These are phyloP conservation scores for Mucor indicus DNA, from an alignment of 371 early-diverging fungal genomes.

Conservation along the genomic window DNA sequence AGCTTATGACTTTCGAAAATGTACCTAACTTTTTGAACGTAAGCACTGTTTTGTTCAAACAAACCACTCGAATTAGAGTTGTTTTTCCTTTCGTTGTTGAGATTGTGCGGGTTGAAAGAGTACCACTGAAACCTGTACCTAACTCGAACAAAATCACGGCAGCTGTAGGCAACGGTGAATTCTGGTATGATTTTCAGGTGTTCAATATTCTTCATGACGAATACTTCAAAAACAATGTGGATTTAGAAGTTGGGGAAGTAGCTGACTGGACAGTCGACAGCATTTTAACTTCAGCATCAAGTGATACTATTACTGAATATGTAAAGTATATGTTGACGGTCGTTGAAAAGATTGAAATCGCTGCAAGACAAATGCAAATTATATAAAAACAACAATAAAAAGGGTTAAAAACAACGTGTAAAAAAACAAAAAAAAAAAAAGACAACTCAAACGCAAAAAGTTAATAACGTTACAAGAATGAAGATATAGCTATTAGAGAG, in stretches of 20 bases:
- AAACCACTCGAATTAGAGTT: constrained; percentile 22
- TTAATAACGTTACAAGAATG: no score
- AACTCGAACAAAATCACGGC: constrained; percentile 21
- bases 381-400: no score
- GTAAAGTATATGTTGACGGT: no score
- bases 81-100: constrained; percentile 38
- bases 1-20: constrained; percentile 39
- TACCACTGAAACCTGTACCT: constrained; percentile 19
- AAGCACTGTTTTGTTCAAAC: constrained; percentile 24
- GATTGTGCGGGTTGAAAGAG: constrained; percentile 33
- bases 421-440: no score
- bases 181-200: constrained; percentile 41
- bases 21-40: constrained; percentile 41
- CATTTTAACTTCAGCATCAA: constrained; percentile 14
- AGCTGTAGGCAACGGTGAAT: constrained; percentile 25
- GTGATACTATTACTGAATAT: no score
- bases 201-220: constrained; percentile 16
- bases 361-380: no score
- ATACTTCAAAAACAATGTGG: constrained; percentile 27
- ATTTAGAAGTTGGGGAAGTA: constrained; percentile 24
- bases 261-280: constrained; percentile 37
- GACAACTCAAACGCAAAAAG: no score
- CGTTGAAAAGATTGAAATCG: no score
- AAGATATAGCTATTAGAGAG: no score
- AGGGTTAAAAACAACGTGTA: no score